A percentile compares a stretch with the other conserved stretches of the same genome.
These are phyloP conservation scores for Aureobasidium lini DNA, from an alignment of 2,329 filamentous ascomycete genomes.

Conservation along the genomic window DNA sequence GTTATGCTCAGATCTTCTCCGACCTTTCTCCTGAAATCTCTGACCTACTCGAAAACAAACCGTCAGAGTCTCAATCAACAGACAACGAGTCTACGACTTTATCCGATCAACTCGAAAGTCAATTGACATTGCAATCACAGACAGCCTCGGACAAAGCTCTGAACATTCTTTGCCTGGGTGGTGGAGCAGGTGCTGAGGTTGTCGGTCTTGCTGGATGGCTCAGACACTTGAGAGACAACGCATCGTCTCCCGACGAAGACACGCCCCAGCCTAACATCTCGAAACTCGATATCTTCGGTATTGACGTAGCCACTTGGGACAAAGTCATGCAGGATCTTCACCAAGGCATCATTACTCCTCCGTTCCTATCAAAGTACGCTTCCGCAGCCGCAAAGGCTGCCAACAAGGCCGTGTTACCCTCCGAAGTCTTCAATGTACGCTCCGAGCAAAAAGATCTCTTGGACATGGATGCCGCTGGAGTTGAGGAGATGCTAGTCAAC, in stretches of 20 bases:
- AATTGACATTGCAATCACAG: neutral
- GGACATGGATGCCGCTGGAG: constrained; percentile 28
- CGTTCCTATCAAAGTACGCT: constrained; percentile 40
- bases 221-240: constrained; percentile 20
- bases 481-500: constrained; percentile 27
- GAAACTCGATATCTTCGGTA: constrained; percentile 48
- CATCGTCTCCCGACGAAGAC: neutral
- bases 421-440: constrained; percentile 26
- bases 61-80: neutral
- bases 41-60: neutral
- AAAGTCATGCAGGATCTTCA: constrained; percentile 54
- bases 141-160: constrained; percentile 1
- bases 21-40: constrained; percentile 22
- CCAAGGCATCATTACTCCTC: constrained; percentile 46
- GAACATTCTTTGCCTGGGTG: constrained; percentile 52
- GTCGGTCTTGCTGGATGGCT: constrained; percentile 53
- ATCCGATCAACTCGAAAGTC: neutral
- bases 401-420: constrained; percentile 31
- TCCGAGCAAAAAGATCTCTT: constrained; percentile 49
- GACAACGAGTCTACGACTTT: neutral
- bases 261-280: neutral
- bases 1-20: constrained; percentile 60
- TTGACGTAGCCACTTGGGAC: constrained; percentile 79
- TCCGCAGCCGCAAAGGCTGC: constrained; percentile 37
- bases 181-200: constrained; percentile 60